Percentiles rank a stretch among this genome's conserved stretches.
These are phyloP conservation scores for Pistacia vera DNA, from an alignment of 345 rosid species.

Conservation along the genomic window DNA sequence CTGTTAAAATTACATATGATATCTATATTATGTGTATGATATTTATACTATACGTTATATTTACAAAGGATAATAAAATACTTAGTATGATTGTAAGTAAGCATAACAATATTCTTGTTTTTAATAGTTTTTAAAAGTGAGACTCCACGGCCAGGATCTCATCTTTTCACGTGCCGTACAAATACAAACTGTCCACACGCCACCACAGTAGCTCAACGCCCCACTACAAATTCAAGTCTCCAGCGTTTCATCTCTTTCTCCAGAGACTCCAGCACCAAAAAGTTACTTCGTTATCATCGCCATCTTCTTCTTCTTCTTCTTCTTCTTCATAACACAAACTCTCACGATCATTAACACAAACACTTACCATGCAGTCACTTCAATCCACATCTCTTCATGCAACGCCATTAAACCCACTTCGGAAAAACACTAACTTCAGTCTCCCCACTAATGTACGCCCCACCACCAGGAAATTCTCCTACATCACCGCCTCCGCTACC, in stretches of 20 bases:
- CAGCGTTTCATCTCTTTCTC: background rate
- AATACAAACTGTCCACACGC: background rate
- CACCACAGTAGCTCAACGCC: background rate
- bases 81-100: too few species aligned
- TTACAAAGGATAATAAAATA: too few species aligned
- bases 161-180: background rate
- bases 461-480: conserved; percentile 33
- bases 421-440: conserved; percentile 27
- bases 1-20: too few species aligned
- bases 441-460: conserved; percentile 33
- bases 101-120: too few species aligned
- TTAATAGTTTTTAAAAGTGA: too few species aligned
- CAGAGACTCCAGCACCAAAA: background rate
- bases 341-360: background rate
- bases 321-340: conserved; percentile 9
- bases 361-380: conserved; percentile 70
- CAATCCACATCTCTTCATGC: conserved; percentile 62
- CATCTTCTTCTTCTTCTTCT: background rate
- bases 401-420: conserved; percentile 58
- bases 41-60: too few species aligned
- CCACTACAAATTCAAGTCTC: background rate
- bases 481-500: conserved; percentile 53
- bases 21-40: too few species aligned
- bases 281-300: conserved; percentile 35
- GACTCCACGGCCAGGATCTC: too few species aligned